Conservation (phyloP, 805 yeast genomes). For the Saccharomycopsis capsularis region DNA sequence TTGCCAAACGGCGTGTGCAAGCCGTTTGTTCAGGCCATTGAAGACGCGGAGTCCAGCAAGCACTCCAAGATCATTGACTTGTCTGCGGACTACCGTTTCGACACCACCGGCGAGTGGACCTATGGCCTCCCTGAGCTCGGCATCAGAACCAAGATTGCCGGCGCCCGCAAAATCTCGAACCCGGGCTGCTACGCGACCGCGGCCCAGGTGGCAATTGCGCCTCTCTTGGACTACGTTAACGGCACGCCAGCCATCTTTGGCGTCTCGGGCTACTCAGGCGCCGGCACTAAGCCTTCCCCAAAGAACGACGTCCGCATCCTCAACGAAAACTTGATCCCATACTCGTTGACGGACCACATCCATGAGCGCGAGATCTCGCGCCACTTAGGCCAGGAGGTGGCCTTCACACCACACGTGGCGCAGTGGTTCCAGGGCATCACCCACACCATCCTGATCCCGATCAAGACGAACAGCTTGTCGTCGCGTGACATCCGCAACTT, state of each 20-base stretch:
- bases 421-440: constrained; percentile 99
- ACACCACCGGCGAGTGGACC: constrained; percentile 78
- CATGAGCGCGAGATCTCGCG: constrained; percentile 90
- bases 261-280: constrained; percentile 97
- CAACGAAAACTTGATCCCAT: constrained; percentile 83
- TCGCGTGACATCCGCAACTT: constrained; percentile 78
- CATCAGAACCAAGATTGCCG: constrained; percentile 56
- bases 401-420: constrained; percentile 96
- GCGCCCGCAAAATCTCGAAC: constrained; percentile 79
- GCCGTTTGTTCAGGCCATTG: constrained; percentile 78
- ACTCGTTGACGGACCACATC: constrained; percentile 91
- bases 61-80: constrained; percentile 81
- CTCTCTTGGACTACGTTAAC: constrained; percentile 58
- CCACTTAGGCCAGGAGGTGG: constrained; percentile 70
- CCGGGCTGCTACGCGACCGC: constrained; percentile 99
- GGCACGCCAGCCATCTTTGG: constrained; percentile 88
- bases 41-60: constrained; percentile 47
- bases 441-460: constrained; percentile 85
- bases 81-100: constrained; percentile 95
- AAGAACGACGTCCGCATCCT: constrained; percentile 78
- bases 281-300: constrained; percentile 98
- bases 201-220: constrained; percentile 88
- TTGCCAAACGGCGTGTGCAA: constrained; percentile 95
- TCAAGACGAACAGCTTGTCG: constrained; percentile 57
- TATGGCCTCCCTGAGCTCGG: constrained; percentile 94